These are phyloP conservation scores for Tricholoma flavovirens DNA, from an alignment of 768 basidiomycete species.

Conservation along the genomic window DNA sequence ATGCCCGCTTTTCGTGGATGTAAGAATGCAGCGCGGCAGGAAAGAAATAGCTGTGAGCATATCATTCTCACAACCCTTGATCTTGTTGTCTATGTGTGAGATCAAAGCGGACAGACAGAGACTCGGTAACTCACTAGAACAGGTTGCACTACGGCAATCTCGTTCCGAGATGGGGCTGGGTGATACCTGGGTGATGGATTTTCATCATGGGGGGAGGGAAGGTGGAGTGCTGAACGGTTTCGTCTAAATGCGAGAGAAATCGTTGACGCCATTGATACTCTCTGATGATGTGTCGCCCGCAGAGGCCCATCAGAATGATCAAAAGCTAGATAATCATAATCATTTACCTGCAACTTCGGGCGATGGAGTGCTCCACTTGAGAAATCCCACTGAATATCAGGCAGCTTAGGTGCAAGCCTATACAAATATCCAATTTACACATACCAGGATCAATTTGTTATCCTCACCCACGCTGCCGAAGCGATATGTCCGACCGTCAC, in stretches of 20 bases:
- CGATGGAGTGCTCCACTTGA: conserved; percentile 87
- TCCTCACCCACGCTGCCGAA: conserved; percentile 98
- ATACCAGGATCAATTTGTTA: conserved; percentile 85
- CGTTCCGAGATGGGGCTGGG: conserved; percentile 84
- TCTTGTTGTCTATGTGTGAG: conserved; percentile 32
- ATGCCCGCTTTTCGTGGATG: conserved; percentile 69
- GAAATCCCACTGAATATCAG: conserved; percentile 82
- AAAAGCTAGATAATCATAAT: not conserved
- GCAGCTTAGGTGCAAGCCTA: conserved; percentile 4
- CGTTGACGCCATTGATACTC: conserved; percentile 73
- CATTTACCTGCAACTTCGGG: conserved; percentile 62
- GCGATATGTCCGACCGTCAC: conserved; percentile 86
- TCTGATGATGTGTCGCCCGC: conserved; percentile 59
- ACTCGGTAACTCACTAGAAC: conserved; percentile 56
- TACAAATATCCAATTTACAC: conserved; percentile 16
- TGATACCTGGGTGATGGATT: conserved; percentile 58
- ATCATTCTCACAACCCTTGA: conserved; percentile 79
- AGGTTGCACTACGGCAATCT: conserved; percentile 86
- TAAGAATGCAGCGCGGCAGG: conserved; percentile 72
- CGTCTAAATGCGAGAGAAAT: conserved; percentile 68
- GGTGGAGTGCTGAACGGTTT: conserved; percentile 53
- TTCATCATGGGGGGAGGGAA: conserved; percentile 40
- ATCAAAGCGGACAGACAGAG: not conserved
- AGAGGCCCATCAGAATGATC: not conserved
- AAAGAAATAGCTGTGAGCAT: conserved; percentile 71